phyloP scores from a whole-genome alignment of 2,329 filamentous ascomycete species.

The Thielaviopsis punctulata region DNA sequence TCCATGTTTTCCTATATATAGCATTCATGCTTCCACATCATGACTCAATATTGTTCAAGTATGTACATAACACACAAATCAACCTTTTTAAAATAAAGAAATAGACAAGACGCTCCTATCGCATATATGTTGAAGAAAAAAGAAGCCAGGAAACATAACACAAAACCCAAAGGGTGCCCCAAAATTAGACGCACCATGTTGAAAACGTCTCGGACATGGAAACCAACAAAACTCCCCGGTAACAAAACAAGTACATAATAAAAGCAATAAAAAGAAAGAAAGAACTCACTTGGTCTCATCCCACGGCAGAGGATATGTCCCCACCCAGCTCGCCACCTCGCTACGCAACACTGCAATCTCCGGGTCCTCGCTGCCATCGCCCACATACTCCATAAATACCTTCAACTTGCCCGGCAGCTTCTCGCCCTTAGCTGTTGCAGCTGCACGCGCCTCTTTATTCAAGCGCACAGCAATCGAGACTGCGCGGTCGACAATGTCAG shows the following conservation, averaged over 20 bases:
- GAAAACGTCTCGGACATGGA: background rate
- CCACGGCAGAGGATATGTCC: constrained; percentile 58
- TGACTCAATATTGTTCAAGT: too few relatives aligned
- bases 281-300: constrained; percentile 20
- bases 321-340: constrained; percentile 65
- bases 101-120: background rate
- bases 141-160: background rate
- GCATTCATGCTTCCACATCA: too few relatives aligned
- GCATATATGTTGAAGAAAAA: background rate
- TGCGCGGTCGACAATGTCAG: constrained; percentile 69
- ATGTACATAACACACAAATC: too few relatives aligned
- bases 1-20: too few relatives aligned
- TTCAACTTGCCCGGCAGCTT: constrained; percentile 49
- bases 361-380: constrained; percentile 46
- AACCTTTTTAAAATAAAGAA: too few relatives aligned
- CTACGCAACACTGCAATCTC: constrained; percentile 58
- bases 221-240: background rate
- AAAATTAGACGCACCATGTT: background rate
- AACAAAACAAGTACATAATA: background rate
- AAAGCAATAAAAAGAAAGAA: background rate
- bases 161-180: background rate
- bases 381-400: constrained; percentile 50
- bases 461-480: constrained; percentile 64
- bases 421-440: constrained; percentile 48
- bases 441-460: constrained; percentile 53